Percentiles rank a stretch among this genome's conserved stretches.
phyloP scores from a whole-genome alignment of 225 moss, liverwort and hornwort genomes.

The Sphagnum tenellum region DNA sequence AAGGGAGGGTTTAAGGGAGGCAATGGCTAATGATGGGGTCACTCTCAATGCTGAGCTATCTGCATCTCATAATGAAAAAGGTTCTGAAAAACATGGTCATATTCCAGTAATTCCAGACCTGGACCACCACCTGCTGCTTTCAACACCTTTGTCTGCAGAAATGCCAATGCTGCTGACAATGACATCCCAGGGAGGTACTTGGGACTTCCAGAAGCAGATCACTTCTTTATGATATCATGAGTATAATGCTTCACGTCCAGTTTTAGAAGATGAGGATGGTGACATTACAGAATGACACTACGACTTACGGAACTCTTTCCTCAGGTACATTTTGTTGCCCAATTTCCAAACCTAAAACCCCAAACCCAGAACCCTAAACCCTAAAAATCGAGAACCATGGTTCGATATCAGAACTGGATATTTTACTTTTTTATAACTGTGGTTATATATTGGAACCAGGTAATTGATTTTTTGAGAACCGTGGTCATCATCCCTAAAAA shows the following conservation, averaged over 20 bases:
- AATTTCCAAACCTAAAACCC: too few species aligned
- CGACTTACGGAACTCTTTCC: too few species aligned
- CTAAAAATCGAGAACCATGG: too few species aligned
- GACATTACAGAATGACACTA: background rate
- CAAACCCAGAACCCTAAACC: too few species aligned
- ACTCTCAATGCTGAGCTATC: constrained; percentile 15
- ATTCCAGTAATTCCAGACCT: too few species aligned
- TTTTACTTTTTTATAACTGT: too few species aligned
- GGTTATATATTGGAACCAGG: too few species aligned
- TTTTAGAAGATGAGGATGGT: background rate
- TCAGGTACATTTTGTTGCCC: too few species aligned
- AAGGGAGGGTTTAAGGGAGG: constrained; percentile 39
- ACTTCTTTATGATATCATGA: constrained; percentile 24
- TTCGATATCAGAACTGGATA: too few species aligned
- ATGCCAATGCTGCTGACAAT: constrained; percentile 10
- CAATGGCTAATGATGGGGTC: constrained; percentile 33
- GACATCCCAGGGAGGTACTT: constrained; percentile 12
- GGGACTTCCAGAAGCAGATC: constrained; percentile 43
- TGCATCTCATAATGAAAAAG: background rate
- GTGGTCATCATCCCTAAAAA: too few species aligned
- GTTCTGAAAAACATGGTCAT: too few species aligned
- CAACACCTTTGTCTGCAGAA: constrained; percentile 5
- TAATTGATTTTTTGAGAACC: too few species aligned
- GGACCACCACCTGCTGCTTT: background rate
- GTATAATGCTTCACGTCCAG: background rate